A percentile compares a stretch with the other conserved stretches of the same genome.
Conservation (phyloP, 441 rosid genomes). For the Corymbia calophylla region DNA sequence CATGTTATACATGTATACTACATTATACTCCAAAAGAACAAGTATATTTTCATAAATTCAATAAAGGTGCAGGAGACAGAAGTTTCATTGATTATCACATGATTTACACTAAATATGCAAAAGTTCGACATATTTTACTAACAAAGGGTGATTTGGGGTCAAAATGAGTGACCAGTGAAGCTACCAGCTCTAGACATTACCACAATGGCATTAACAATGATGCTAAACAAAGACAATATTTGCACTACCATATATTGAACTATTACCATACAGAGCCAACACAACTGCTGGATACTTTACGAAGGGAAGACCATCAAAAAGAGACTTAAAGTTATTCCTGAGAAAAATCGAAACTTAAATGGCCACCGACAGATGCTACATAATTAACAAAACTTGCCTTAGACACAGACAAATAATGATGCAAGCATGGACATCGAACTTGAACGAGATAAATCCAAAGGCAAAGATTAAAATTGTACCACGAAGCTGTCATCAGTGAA, state of each 20-base stretch:
- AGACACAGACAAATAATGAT: not conserved
- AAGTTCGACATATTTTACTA: not conserved
- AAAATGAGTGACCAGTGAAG: not conserved
- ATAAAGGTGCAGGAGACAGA: not conserved
- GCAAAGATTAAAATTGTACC: conserved; percentile 33
- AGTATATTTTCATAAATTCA: not conserved
- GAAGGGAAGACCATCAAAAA: not conserved
- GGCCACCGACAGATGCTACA: not conserved
- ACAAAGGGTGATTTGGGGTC: not conserved
- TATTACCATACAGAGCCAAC: not conserved
- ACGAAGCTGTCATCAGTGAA: conserved; percentile 93
- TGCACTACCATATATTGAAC: not conserved
- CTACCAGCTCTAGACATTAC: not conserved
- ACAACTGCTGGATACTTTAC: not conserved
- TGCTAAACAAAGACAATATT: not conserved
- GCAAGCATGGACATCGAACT: not conserved
- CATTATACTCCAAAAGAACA: not conserved
- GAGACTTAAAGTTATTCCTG: not conserved
- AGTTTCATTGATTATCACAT: not conserved
- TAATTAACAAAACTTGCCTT: not conserved
- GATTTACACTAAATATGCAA: not conserved
- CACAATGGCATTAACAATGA: not conserved
- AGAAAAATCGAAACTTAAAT: not conserved
- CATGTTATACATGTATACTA: not conserved
- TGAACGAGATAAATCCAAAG: not conserved